phyloP scores from a whole-genome alignment of 2,329 filamentous ascomycete species.

The Leptographium galeiforme region DNA sequence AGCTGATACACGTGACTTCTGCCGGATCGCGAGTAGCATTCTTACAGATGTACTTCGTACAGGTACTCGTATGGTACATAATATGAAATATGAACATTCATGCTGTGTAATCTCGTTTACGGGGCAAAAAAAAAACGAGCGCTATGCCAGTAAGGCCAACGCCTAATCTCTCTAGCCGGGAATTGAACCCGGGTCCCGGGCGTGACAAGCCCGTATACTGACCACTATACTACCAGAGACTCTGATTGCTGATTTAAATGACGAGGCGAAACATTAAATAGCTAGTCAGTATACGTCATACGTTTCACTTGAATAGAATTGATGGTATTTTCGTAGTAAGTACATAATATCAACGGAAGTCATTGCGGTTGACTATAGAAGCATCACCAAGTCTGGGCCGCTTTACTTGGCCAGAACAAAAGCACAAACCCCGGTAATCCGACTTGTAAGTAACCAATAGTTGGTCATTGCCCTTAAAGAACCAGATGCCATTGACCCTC shows the following conservation, averaged over 20 bases:
- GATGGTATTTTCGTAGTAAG: too few relatives aligned
- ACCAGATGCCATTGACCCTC: background rate
- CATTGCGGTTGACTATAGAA: too few relatives aligned
- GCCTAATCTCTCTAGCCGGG: slow-evolving; percentile 4
- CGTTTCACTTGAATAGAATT: too few relatives aligned
- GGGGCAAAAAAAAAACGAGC: background rate
- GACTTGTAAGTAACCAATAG: background rate
- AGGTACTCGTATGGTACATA: background rate
- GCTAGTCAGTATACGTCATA: too few relatives aligned
- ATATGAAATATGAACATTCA: too few relatives aligned
- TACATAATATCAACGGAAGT: too few relatives aligned
- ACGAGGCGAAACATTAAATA: too few relatives aligned
- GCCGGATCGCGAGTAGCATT: too few relatives aligned
- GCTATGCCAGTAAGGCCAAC: too few relatives aligned
- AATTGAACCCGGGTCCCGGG: slow-evolving; percentile 5
- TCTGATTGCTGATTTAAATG: too few relatives aligned
- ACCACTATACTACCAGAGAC: slow-evolving; percentile 12
- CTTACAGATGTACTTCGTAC: too few relatives aligned
- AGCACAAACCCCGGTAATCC: background rate
- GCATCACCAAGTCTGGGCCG: background rate
- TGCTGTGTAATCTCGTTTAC: too few relatives aligned
- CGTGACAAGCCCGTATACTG: slow-evolving; percentile 11
- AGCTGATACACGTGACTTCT: background rate
- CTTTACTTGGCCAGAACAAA: background rate
- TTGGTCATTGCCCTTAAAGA: background rate